A percentile compares a stretch with the other conserved stretches of the same genome.
Evolutionary conservation across 140 eudicot species (phyloP).

Genomic region (Erigeron philadelphicus): DNA sequence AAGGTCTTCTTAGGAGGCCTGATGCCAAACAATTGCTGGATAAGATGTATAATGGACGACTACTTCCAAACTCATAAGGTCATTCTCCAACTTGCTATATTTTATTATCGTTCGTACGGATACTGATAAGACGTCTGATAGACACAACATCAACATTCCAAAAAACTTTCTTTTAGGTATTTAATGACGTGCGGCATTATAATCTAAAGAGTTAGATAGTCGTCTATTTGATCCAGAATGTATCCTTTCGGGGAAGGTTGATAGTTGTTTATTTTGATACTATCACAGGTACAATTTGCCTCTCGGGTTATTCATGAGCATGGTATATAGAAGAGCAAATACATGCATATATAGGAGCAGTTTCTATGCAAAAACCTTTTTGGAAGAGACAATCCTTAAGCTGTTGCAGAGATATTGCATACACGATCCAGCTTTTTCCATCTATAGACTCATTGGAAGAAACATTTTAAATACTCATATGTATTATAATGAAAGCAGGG

Average conservation of each 20-base stretch:
- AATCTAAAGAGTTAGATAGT: background rate
- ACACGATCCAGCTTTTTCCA: slow-evolving; percentile 20
- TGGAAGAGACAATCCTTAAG: slow-evolving; percentile 14
- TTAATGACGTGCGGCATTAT: background rate
- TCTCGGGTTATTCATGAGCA: slow-evolving; percentile 9
- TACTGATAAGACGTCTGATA: background rate
- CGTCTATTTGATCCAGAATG: slow-evolving; percentile 8
- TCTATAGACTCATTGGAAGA: slow-evolving; percentile 17
- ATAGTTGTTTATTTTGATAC: background rate
- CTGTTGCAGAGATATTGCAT: slow-evolving; percentile 19
- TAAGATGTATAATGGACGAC: slow-evolving; percentile 91
- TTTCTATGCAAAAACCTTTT: slow-evolving; percentile 18
- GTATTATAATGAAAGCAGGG: slow-evolving; percentile 14
- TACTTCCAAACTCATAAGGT: slow-evolving; percentile 79
- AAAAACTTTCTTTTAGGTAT: background rate
- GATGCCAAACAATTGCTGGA: slow-evolving; percentile 73
- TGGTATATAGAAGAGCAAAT: slow-evolving; percentile 22
- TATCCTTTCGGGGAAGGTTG: background rate
- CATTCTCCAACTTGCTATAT: slow-evolving; percentile 16
- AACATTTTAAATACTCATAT: slow-evolving; percentile 18
- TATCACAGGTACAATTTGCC: slow-evolving; percentile 18
- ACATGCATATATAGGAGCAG: slow-evolving; percentile 18
- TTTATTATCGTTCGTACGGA: background rate
- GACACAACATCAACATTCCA: background rate
- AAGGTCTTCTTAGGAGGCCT: slow-evolving; percentile 98